Base-by-base conservation (phyloP, 257 asterid genomes). In the Gentiana macrophylla region DNA sequence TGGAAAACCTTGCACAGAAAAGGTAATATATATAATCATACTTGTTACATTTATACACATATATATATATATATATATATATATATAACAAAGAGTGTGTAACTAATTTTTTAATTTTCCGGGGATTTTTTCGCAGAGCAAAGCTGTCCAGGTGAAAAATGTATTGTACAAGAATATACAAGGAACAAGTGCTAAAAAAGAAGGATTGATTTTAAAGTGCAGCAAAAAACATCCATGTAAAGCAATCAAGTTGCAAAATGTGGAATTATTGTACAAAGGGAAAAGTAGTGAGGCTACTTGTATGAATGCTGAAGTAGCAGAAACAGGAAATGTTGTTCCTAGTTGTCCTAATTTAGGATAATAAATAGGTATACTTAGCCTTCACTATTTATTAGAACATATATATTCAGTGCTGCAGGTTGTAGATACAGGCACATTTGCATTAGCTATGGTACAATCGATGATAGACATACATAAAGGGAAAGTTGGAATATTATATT, bases 111-210 rank as follows among this genome's bases (percentile, higher is more conserved):
- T 61, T 8, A 1, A 5, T 0, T 34, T 32, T 53, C 35, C 8
- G 4, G 6, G 9, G 6, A 10, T 41, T 41, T 45, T 33, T 71
- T 38, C 73, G 63, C 90, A 91, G 98, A 74, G 73, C 51, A 78
- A 89, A 10, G 98, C 83, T 2, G 96, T 91, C 48, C 82, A 74
- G 61, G 74, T 91, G 24, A 77, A 72, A 70, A 84, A 77, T 52
- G 74, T 91, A 33, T 11, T 78, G 50, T 91, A 81, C 80, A 81
- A 69, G 65, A 84, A 91, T 60, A 87, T 91, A 52, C 63, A 45
- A 67, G 97, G 97, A 49, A 80, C 86, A 6, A 86, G 95, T 61
- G 82, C 86, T 38, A 57, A 80, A 33, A 75, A 78, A 41, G 63
- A 69, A 63, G 97, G 93, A 2, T 64, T 89, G 61, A 67, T 70